phyloP scores from a whole-genome alignment of 176 grass and related monocot species.

The Typha latifolia region DNA sequence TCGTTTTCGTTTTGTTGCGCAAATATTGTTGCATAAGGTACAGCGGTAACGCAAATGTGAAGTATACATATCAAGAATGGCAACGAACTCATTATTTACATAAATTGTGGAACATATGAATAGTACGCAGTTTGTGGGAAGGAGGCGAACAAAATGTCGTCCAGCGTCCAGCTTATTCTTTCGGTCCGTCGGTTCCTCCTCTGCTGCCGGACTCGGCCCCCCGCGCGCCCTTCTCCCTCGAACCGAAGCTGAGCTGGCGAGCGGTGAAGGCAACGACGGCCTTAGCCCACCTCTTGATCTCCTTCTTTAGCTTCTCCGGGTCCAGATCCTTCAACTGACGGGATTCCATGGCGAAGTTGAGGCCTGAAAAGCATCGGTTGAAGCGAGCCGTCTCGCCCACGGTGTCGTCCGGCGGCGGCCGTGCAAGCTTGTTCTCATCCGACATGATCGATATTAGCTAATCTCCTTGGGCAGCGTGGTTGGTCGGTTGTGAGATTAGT shows the following conservation, averaged over 20 bases:
- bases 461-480: too few relatives aligned
- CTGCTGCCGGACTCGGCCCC: not conserved
- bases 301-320: slow-evolving; percentile 49
- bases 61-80: not conserved
- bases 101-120: not conserved
- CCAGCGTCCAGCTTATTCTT: not conserved
- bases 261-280: slow-evolving; percentile 46
- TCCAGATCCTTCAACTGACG: slow-evolving; percentile 44
- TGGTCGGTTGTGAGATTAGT: too few relatives aligned
- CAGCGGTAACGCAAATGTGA: not conserved
- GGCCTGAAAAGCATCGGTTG: slow-evolving; percentile 43
- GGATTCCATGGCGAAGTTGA: slow-evolving; percentile 18
- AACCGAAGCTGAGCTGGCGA: slow-evolving; percentile 58
- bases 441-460: slow-evolving; percentile 16
- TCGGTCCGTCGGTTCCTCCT: not conserved
- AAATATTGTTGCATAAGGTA: slow-evolving; percentile 2
- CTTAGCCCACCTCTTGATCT: slow-evolving; percentile 73
- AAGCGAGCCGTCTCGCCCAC: slow-evolving; percentile 14
- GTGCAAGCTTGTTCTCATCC: slow-evolving; percentile 1
- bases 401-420: not conserved
- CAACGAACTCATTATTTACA: not conserved
- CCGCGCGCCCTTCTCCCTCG: slow-evolving; percentile 22
- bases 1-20: not conserved
- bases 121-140: not conserved
- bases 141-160: too few relatives aligned